Conservation (phyloP, 129 eudicot species). For the Ambrosia artemisiifolia region DNA sequence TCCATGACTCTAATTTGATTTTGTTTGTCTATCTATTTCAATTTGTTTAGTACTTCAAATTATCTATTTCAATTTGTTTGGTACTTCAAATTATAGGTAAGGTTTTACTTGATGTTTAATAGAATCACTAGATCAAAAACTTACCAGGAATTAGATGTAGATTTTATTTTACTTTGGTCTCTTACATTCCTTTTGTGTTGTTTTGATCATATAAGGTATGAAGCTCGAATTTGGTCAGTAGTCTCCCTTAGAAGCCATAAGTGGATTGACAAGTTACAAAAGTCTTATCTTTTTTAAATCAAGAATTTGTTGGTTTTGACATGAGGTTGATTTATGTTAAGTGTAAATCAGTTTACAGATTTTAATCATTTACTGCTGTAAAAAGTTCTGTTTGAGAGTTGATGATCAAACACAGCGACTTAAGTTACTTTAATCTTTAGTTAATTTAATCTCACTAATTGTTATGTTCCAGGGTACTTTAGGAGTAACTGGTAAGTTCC, state of each 20-base stretch:
- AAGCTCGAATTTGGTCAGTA: background rate
- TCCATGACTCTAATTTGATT: no score
- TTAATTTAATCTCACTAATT: background rate
- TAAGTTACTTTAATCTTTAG: background rate
- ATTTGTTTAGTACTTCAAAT: no score
- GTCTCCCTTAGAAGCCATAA: background rate
- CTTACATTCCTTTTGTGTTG: background rate
- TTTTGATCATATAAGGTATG: background rate
- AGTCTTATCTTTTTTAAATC: background rate
- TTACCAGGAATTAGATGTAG: background rate
- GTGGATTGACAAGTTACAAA: background rate
- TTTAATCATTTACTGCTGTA: background rate
- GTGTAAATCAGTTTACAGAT: background rate
- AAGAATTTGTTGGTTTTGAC: background rate
- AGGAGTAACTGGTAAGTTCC: conserved; percentile 99
- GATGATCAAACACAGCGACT: background rate
- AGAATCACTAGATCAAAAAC: background rate
- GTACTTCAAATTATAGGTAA: background rate
- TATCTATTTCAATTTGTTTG: background rate
- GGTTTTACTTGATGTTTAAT: background rate
- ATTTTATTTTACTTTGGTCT: no score
- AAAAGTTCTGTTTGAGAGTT: background rate
- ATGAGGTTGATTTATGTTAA: background rate
- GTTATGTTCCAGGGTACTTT: conserved; percentile 52
- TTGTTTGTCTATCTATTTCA: no score